Conservation (phyloP, 2,329 filamentous ascomycete species). For the Cercospora sp. region DNA sequence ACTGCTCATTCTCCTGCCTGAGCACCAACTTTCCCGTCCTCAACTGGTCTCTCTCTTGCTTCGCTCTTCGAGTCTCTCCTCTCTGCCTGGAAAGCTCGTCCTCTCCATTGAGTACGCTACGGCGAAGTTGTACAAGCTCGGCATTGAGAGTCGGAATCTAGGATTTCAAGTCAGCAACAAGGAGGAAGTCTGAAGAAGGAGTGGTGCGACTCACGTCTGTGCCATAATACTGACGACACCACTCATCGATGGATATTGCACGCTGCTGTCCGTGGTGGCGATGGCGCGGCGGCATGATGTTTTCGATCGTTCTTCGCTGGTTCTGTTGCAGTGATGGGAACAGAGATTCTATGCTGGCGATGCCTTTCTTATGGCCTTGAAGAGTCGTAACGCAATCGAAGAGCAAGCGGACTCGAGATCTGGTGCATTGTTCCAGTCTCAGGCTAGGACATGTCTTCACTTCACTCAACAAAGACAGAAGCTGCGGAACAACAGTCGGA, state of each 20-base stretch:
- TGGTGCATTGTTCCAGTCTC: background rate
- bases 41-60: conserved; percentile 13
- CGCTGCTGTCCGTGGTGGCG: background rate
- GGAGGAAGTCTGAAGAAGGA: background rate
- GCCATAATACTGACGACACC: conserved; percentile 24
- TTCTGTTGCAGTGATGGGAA: background rate
- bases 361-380: background rate
- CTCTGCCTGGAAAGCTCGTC: background rate
- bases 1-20: conserved; percentile 7
- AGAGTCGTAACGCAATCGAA: background rate
- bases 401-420: background rate
- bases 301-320: background rate
- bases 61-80: background rate
- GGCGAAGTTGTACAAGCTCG: conserved; percentile 19
- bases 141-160: conserved; percentile 22
- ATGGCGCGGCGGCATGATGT: background rate
- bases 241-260: conserved; percentile 12
- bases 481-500: background rate
- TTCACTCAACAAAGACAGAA: background rate
- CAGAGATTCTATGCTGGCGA: background rate
- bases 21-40: background rate
- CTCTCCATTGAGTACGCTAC: conserved; percentile 14
- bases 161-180: background rate
- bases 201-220: conserved; percentile 11
- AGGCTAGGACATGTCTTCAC: background rate